phyloP scores from a whole-genome alignment of 805 yeast species.

The Lachancea quebecensis region DNA sequence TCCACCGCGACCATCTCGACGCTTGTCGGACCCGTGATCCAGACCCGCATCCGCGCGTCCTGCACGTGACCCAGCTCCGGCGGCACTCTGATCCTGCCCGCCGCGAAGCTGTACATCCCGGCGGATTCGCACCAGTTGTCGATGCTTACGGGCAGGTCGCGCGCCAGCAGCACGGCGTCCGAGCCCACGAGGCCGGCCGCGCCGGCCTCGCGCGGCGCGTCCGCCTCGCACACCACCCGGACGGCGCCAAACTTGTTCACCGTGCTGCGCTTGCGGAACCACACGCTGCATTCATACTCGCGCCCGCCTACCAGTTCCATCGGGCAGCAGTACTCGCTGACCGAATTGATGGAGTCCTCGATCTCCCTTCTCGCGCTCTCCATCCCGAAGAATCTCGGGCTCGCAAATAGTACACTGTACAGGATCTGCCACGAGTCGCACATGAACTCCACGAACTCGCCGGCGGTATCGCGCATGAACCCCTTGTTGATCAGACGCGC shows the following conservation, averaged over 20 bases:
- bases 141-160: conserved; percentile 1
- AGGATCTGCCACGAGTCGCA: conserved; percentile 9
- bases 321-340: conserved; percentile 3
- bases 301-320: conserved; percentile 4
- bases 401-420: conserved; percentile 5
- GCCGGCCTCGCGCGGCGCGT: background rate
- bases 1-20: conserved; percentile 6
- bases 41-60: conserved; percentile 3
- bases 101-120: conserved; percentile 5
- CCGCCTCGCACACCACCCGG: background rate
- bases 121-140: conserved; percentile 5
- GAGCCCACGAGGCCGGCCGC: background rate
- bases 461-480: background rate
- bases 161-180: background rate
- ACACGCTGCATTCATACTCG: conserved; percentile 3
- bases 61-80: background rate
- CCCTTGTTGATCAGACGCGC: conserved; percentile 3
- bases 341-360: background rate
- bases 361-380: conserved; percentile 2
- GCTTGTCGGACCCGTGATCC: background rate
- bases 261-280: conserved; percentile 1
- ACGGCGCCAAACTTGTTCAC: background rate
- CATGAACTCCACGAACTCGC: background rate
- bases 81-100: conserved; percentile 2
- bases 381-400: conserved; percentile 6